Evolutionary conservation across 441 rosid genomes (phyloP), one percentile per base, ranked within the genome.

Genomic region (Corymbia citriodora): DNA sequence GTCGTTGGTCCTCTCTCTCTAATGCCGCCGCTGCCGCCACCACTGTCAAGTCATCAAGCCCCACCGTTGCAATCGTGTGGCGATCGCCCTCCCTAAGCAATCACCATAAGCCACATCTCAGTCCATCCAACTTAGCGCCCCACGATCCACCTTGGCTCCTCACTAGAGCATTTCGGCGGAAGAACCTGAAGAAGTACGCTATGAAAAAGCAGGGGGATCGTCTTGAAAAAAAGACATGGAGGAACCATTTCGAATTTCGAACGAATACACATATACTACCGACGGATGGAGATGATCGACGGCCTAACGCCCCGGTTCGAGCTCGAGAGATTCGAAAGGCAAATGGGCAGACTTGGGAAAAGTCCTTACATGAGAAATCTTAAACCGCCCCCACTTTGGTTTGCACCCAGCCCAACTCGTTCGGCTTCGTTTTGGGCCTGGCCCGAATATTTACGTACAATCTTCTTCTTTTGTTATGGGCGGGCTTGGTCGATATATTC

Each of bases 41-140:
- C 40, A 33, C 33, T 0, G 0, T 0, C 61, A 55, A 55, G 0
- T 21, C 27, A 0, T 55, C 61, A 21, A 50, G 61, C 23, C 61
- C 27, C 0, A 1, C 23, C 25, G 21, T 2, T 18, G 7, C 23
- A 0, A 9, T 0, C 0, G 29, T 21, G 45, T 5, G 23, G 79
- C 0, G 49, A 21, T 36, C 49, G 19, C 48, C 49, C 49, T 72
- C 25, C 4, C 31, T 1, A 33, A 33, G 45, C 81, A 33, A 33
- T 25, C 25, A 1, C 25, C 48, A 21, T 0, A 18, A 70, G 25
- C 1, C 25, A 9, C 36, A 33, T 70, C 79, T 70, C 0, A 9
- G 11, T 16, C 10, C 25, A 3, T 72, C 82, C 27, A 19, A 45
- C 13, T 72, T 19, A 6, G 25, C 48, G 18, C 0, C 25, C 81